Evolutionary conservation across 2,329 filamentous ascomycete genomes (phyloP).

Genomic region (Pleomassaria siparia): DNA sequence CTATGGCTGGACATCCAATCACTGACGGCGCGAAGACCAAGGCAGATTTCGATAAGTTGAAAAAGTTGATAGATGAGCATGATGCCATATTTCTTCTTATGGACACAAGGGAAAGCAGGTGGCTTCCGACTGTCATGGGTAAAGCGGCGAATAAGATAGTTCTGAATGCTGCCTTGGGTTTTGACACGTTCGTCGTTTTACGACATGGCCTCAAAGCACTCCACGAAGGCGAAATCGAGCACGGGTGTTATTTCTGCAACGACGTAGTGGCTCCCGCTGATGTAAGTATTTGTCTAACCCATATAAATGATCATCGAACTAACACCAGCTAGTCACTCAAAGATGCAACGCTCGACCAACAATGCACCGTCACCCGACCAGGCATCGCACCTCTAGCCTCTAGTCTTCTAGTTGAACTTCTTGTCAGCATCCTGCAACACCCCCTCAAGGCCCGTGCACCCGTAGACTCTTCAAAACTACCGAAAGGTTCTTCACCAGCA

Average conservation of each 20-base stretch:
- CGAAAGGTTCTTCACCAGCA: slow-evolving; percentile 9
- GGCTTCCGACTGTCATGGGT: slow-evolving; percentile 94
- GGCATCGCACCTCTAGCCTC: slow-evolving; percentile 92
- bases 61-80: slow-evolving; percentile 76
- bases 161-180: slow-evolving; percentile 93
- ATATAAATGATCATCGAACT: not conserved
- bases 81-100: slow-evolving; percentile 96
- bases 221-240: slow-evolving; percentile 58
- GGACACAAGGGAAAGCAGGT: slow-evolving; percentile 92
- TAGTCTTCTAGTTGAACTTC: slow-evolving; percentile 83
- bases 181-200: slow-evolving; percentile 98
- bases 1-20: slow-evolving; percentile 93
- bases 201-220: slow-evolving; percentile 72
- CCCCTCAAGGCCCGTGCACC: slow-evolving; percentile 45
- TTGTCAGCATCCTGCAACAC: slow-evolving; percentile 83
- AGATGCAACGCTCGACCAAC: slow-evolving; percentile 93
- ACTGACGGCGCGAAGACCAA: slow-evolving; percentile 69
- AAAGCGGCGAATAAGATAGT: slow-evolving; percentile 93
- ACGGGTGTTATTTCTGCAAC: slow-evolving; percentile 98
- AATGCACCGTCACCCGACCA: slow-evolving; percentile 94
- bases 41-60: slow-evolving; percentile 73
- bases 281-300: slow-evolving; percentile 58
- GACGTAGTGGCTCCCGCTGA: slow-evolving; percentile 94
- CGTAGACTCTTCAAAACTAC: slow-evolving; percentile 15
- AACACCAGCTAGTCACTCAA: slow-evolving; percentile 71